Evolutionary conservation across 2,329 filamentous ascomycete genomes (phyloP), one percentile per base, ranked within the genome.

Genomic region (Scytalidium sp.): DNA sequence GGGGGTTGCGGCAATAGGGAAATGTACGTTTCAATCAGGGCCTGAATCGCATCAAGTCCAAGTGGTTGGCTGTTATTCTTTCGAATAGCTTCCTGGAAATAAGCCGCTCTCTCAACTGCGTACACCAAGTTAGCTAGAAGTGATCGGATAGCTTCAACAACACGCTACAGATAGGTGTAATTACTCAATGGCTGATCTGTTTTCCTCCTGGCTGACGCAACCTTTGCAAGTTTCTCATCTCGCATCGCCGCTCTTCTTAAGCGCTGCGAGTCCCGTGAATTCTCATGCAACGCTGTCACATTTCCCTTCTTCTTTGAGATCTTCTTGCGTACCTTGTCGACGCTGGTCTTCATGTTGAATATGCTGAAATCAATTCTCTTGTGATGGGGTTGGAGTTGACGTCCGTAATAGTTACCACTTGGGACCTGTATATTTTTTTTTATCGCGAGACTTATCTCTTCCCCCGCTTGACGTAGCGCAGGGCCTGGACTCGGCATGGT

Each of bases 271-370:
- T 97, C 90, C 58, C 94, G 80, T 53, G 91, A 96, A 67, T 90
- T 90, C 69, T 91, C 87, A 64, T 97, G 93, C 19, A 97, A 78
- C 11, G 86, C 79, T 23, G 85, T 84, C 43, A 90, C 79, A 36
- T 84, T 83, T 19, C 84, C 83, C 56, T 84, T 83, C 58, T 87
- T 84, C 75, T 96, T 96, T 27, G 84, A 75, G 56, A 97, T 93
- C 56, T 90, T 84, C 73, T 97, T 97, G 55, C 88, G 83, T 19
- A 94, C 88, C 67, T 97, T 97, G 56, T 83, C 74, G 6, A 97
- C 72, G 41, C 85, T 82, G 64, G 84, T 87, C 13, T 89, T 81
- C 91, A 96, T 96, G 20, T 61, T 77, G 64, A 49, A 22, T 8
- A 13, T 13, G 13, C 32, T 36, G 13, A 61, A 39, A 58, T 41